phyloP scores from a whole-genome alignment of 2,329 filamentous ascomycete genomes.

The Neofusicoccum ribis region DNA sequence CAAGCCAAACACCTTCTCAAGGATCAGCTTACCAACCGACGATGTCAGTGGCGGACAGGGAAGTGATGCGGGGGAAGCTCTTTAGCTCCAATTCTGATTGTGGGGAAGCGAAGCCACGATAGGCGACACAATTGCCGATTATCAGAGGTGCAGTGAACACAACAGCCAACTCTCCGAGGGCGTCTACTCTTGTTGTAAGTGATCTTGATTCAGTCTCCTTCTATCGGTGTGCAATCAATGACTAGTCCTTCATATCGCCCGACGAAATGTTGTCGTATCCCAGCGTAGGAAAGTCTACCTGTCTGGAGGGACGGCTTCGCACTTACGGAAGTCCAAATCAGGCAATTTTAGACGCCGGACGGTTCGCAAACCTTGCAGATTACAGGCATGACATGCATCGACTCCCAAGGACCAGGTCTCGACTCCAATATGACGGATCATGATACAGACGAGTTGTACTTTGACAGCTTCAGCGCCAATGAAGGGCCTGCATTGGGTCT shows the following conservation, averaged over 20 bases:
- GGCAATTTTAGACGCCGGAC: background rate
- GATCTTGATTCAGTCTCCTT: background rate
- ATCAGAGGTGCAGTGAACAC: background rate
- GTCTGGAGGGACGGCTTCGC: too few species aligned
- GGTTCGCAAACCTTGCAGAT: background rate
- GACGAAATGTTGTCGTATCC: background rate
- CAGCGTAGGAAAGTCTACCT: background rate
- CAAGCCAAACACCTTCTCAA: background rate
- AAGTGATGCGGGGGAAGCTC: background rate
- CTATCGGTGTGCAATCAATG: too few species aligned
- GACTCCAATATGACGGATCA: too few species aligned
- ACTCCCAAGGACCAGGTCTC: too few species aligned
- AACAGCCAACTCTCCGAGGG: background rate
- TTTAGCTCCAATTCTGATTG: background rate
- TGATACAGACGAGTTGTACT: too few species aligned
- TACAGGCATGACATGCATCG: background rate
- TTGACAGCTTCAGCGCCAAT: too few species aligned
- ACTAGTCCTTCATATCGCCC: background rate
- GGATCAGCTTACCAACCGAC: background rate
- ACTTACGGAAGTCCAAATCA: background rate
- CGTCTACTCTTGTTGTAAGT: background rate
- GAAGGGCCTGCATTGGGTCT: too few species aligned
- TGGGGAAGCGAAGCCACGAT: background rate
- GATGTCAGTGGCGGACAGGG: background rate
- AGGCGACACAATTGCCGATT: background rate